Conservation (phyloP, 352 stramenopile species). For the Globisporangium ultimum region DNA sequence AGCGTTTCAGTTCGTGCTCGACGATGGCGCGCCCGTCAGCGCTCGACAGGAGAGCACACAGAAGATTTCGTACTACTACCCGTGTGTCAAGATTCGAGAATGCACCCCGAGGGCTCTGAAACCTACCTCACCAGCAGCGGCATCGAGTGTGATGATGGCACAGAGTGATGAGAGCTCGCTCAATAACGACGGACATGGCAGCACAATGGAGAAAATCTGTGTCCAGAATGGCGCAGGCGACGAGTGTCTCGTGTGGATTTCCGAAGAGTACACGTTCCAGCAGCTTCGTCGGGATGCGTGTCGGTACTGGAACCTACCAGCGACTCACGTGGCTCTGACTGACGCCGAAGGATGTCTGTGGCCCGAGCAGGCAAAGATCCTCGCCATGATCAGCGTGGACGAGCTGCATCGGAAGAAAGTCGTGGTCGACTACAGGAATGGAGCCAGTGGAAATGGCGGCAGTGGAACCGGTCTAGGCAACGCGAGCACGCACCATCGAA, state of each 20-base stretch:
- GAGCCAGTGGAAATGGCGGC: slow-evolving; percentile 1
- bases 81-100: slow-evolving; percentile 69
- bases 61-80: slow-evolving; percentile 58
- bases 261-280: slow-evolving; percentile 72
- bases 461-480: background rate
- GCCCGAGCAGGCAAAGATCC: slow-evolving; percentile 72
- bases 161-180: slow-evolving; percentile 1
- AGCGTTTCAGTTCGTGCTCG: slow-evolving; percentile 74
- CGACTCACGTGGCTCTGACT: slow-evolving; percentile 36
- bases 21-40: slow-evolving; percentile 59
- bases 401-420: slow-evolving; percentile 47
- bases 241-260: slow-evolving; percentile 68
- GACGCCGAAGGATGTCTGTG: slow-evolving; percentile 70
- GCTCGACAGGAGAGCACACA: slow-evolving; percentile 55
- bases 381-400: slow-evolving; percentile 52
- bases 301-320: slow-evolving; percentile 63
- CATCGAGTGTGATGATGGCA: slow-evolving; percentile 5
- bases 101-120: slow-evolving; percentile 14
- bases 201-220: slow-evolving; percentile 43
- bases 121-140: background rate
- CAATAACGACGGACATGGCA: background rate
- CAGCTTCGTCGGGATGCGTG: slow-evolving; percentile 65
- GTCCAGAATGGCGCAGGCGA: slow-evolving; percentile 45
- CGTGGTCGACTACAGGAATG: slow-evolving; percentile 48
- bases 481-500: background rate